Evolutionary conservation across 1,139 yeast genomes (phyloP), one percentile per base, ranked within the genome.

Genomic region (Lodderomyces margitis): DNA sequence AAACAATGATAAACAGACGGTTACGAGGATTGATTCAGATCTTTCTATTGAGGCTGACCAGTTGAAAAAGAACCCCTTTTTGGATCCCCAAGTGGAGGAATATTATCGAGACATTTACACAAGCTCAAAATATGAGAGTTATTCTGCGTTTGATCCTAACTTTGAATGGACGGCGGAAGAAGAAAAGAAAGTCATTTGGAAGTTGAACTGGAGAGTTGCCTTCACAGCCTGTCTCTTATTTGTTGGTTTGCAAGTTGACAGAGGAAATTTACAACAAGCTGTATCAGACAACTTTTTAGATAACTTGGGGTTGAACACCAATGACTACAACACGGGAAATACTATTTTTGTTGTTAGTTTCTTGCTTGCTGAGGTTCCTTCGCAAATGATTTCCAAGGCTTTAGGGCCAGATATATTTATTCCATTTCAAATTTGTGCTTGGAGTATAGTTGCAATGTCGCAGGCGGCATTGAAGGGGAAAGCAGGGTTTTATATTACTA

Each of bases 101-200:
- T 42, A 37, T 24, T 42, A 42, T 43, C 52, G 57, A 12, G 47
- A 51, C 5, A 33, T 67, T n/a, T 66, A 66, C 43, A 65, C 60
- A 24, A 49, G 47, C 2, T 54, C 60, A 23, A 36, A 60, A 2
- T 68, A 67, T 47, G 73, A 66, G 46, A 61, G 72, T 46, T 55
- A 61, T 28, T 51, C 49, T 23, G 62, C 50, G 12, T 63, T 65
- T 40, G 71, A 68, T 48, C 70, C 71, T 1, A 54, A 56, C 2
- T 58, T 61, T 38, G 57, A 59, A 12, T 66, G 72, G 72, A 58
- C 63, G 3, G 45, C 49, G 15, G 58, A 57, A 40, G 72, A 67
- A 51, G 72, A 66, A 44, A 54, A 53, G 41, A 55, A 49, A 34
- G 40, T 63, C 11, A 42, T 54, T 9, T 40, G 57, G 34, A 61